Evolutionary conservation across 331 rosid genomes (phyloP), one percentile per base, ranked within the genome.

Genomic region (Acacia concinna): DNA sequence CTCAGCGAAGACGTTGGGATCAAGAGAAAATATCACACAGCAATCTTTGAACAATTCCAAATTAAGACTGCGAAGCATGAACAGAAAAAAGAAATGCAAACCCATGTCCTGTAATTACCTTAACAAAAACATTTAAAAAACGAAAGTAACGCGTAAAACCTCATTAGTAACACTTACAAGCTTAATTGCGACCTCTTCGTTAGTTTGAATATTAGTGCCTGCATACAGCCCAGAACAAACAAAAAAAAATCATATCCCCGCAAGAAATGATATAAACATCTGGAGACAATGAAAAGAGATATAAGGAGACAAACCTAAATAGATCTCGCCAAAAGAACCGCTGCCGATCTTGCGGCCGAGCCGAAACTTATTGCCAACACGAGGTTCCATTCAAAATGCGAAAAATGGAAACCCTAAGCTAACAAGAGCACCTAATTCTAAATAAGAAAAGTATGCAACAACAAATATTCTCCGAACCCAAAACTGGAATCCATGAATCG

Each of bases 311-410:
- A 12, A 84, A 93, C 99, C 99, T 34, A 93, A 86, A 84, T 95
- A 95, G 94, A 95, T 95, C 97, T 95, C 98, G n/a, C 99, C 99
- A 34, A 96, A 96, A 35, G 99, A 96, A 62, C 99, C 97, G 84
- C 99, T 90, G 35, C 99, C 99, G 91, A 96, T 91, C 90, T 96
- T 96, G 75, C 98, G 88, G 59, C 99, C 98, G 35, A 96, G 82
- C 49, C 97, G 93, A 85, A 91, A 96, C 91, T 89, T 96, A 68
- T 92, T 94, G 23, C 97, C 98, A 74, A 96, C 97, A 67, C 98
- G 99, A 88, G 98, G 97, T 82, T 96, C 99, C 99, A 96, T 96
- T 79, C 81, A 73, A 71, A 59, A 23, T 49, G 20, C 9, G 0
- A 47, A 68, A 51, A 56, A 30, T 65, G 3, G 82, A 86, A 86